Conservation (phyloP, 2,329 filamentous ascomycete species). For the Colletotrichum higginsianum region DNA sequence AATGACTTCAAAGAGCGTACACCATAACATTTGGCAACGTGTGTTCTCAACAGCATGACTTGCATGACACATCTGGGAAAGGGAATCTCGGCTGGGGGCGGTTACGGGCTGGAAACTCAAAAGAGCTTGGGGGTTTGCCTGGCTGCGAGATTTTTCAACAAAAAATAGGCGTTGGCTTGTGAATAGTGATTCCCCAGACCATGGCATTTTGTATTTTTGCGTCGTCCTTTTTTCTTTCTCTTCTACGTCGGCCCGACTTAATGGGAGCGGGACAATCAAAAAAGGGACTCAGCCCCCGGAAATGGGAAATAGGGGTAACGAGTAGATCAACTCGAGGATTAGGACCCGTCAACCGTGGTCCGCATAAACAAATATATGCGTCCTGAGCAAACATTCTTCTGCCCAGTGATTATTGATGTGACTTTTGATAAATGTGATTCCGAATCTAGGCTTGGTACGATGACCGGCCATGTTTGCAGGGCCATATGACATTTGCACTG, state of each 20-base stretch:
- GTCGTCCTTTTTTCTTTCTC: conserved; percentile 12
- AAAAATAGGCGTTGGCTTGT: conserved; percentile 55
- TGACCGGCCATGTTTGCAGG: not conserved
- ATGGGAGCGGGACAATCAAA: conserved; percentile 29
- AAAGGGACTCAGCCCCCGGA: conserved; percentile 41
- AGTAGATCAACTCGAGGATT: conserved; percentile 33
- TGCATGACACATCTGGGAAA: conserved; percentile 55
- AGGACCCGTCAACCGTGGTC: conserved; percentile 63
- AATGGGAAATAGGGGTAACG: conserved; percentile 29
- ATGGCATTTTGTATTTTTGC: conserved; percentile 48
- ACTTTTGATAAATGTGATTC: not conserved
- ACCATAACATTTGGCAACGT: conserved; percentile 48
- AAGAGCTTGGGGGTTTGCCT: conserved; percentile 47
- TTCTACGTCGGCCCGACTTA: conserved; percentile 39
- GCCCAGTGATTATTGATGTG: not conserved
- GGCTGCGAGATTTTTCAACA: conserved; percentile 54
- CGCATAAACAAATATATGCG: conserved; percentile 38
- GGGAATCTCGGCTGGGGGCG: conserved; percentile 44
- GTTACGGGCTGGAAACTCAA: conserved; percentile 48
- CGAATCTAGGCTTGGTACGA: too few relatives aligned
- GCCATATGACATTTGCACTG: not conserved
- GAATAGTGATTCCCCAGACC: conserved; percentile 50
- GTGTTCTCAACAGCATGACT: conserved; percentile 62
- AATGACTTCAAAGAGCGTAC: conserved; percentile 45
- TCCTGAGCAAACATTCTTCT: conserved; percentile 5